Evolutionary conservation across 441 rosid genomes (phyloP).

Genomic region (Eruca vesicaria): DNA sequence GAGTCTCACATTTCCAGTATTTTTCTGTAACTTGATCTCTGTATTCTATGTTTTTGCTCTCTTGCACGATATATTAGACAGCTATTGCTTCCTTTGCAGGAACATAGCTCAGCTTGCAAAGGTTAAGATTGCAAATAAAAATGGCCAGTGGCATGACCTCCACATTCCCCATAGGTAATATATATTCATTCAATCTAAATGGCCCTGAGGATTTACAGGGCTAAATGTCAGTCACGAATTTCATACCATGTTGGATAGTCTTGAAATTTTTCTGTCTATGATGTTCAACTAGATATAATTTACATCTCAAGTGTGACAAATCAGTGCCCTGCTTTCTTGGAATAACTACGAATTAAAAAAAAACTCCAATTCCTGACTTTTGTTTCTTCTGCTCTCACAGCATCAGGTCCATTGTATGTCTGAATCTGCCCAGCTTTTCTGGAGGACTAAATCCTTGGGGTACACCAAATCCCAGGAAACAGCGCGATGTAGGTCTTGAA

Average conservation of each 20-base stretch:
- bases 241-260: conserved; percentile 14
- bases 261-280: background rate
- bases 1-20: background rate
- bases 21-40: background rate
- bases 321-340: background rate
- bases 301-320: background rate
- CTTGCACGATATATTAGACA: conserved; percentile 4
- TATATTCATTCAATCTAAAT: conserved; percentile 8
- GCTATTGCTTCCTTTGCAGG: conserved; percentile 42
- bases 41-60: conserved; percentile 8
- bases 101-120: conserved; percentile 80
- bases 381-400: conserved; percentile 42
- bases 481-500: conserved; percentile 43
- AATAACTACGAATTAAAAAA: conserved; percentile 3
- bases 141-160: conserved; percentile 73
- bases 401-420: conserved; percentile 89
- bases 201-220: conserved; percentile 8
- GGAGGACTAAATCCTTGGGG: conserved; percentile 98
- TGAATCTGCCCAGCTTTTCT: conserved; percentile 93
- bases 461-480: conserved; percentile 60
- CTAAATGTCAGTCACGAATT: background rate
- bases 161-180: conserved; percentile 59
- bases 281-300: background rate
- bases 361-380: conserved; percentile 4
- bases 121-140: conserved; percentile 64